Evolutionary conservation across 768 basidiomycete species (phyloP), one percentile per base, ranked within the genome.

Genomic region (Mycena polygramma): DNA sequence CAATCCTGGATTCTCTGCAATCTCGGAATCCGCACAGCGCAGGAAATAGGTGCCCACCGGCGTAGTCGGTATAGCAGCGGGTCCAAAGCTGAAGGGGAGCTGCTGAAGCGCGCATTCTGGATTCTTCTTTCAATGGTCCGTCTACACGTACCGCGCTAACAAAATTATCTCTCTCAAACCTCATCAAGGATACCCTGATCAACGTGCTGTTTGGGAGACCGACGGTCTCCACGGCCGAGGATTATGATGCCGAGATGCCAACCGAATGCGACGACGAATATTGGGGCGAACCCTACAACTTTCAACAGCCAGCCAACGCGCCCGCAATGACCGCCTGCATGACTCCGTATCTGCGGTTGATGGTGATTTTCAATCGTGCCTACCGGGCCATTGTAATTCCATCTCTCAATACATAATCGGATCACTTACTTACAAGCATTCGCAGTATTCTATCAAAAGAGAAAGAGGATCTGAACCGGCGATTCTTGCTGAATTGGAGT

Each of bases 401-500:
- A 19, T 36, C 15, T 22, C 43, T 58, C 45, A 19, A 13, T 4
- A 8, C 52, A 4, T 15, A 30, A 30, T 6, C 30, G 2, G 30
- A 30, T 30, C 30, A 30, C 30, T 30, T 30, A 30, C 30, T 30
- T 30, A 30, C 30, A 30, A 2, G 30, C 30, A 30, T 6, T 30
- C 30, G 2, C 36, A 70, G 69, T 65, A 70, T 55, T 39, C 51
- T 7, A 58, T 70, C 35, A 70, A 64, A 26, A 45, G 24, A 54
- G 13, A 39, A 10, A 70, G 37, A 11, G 48, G 26, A 37, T 37
- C 17, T 20, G 57, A 46, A 22, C 58, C 57, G 7, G 58, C 58
- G n/a, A 30, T 65, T 39, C 54, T 73, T 24, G 60, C 45, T 17
- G 71, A 67, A 20, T 37, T 73, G 9, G 71, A 73, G 71, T 72